These are phyloP conservation scores for Euphorbia schlechtendalii DNA, from an alignment of 441 rosid species.

Conservation along the genomic window DNA sequence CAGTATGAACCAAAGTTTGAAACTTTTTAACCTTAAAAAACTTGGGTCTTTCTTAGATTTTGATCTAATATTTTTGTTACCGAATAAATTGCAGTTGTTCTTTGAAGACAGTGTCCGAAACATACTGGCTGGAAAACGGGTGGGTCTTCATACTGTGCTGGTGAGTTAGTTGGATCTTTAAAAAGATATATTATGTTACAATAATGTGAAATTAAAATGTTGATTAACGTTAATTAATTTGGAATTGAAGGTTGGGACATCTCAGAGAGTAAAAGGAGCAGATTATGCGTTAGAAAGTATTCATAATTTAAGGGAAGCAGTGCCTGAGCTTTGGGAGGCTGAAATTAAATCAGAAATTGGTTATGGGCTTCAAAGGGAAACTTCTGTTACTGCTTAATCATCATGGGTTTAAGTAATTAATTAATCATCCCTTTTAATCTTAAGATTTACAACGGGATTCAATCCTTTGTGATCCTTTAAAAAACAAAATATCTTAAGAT, in stretches of 20 bases:
- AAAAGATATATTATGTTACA: no score
- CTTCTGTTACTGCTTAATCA: slow-evolving; percentile 79
- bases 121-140: slow-evolving; percentile 67
- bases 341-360: slow-evolving; percentile 52
- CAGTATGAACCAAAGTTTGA: slow-evolving; percentile 38
- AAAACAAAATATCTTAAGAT: background rate
- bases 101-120: slow-evolving; percentile 89
- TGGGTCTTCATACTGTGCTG: slow-evolving; percentile 79
- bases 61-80: background rate
- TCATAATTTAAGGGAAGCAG: slow-evolving; percentile 81
- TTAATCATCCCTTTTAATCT: background rate
- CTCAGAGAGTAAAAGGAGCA: slow-evolving; percentile 75
- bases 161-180: slow-evolving; percentile 27
- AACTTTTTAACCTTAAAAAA: background rate
- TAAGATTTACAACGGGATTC: background rate
- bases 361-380: slow-evolving; percentile 61
- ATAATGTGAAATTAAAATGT: no score
- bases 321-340: slow-evolving; percentile 76
- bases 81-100: slow-evolving; percentile 49
- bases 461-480: no score
- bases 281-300: slow-evolving; percentile 87
- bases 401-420: no score
- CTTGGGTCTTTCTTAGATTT: background rate
- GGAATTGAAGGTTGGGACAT: slow-evolving; percentile 55
- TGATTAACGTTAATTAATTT: no score